A percentile compares a stretch with the other conserved stretches of the same genome.
phyloP scores from a whole-genome alignment of 1,284 basidiomycete genomes.

The Sanghuangporus baumii region DNA sequence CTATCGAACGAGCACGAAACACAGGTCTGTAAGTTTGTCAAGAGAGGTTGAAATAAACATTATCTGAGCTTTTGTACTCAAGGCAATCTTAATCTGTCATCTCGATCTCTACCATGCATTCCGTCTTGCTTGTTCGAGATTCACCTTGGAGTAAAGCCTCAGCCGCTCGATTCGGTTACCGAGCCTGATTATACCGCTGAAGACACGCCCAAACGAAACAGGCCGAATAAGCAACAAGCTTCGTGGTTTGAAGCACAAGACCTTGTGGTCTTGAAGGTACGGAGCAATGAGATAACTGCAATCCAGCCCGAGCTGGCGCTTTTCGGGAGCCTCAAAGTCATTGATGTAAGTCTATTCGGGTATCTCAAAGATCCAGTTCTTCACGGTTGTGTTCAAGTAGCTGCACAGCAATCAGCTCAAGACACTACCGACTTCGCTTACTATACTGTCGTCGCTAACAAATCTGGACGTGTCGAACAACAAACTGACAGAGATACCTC shows the following conservation, averaged over 20 bases:
- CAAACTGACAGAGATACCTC: constrained; percentile 51
- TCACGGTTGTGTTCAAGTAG: constrained; percentile 31
- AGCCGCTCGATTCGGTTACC: constrained; percentile 53
- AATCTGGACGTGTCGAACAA: constrained; percentile 69
- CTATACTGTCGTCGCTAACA: constrained; percentile 33
- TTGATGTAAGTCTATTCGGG: constrained; percentile 51
- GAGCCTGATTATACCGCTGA: constrained; percentile 50
- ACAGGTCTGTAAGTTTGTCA: constrained; percentile 50
- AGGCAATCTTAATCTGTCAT: constrained; percentile 63
- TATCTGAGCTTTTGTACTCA: constrained; percentile 21
- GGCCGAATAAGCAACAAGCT: constrained; percentile 33
- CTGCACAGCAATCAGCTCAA: constrained; percentile 66
- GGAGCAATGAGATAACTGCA: constrained; percentile 71
- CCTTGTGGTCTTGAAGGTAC: constrained; percentile 63
- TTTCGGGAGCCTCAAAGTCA: constrained; percentile 70
- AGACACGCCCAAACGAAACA: constrained; percentile 27
- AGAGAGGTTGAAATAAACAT: background rate
- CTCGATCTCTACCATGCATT: constrained; percentile 61
- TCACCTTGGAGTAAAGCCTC: constrained; percentile 66
- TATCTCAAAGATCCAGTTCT: constrained; percentile 6
- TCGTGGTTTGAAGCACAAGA: constrained; percentile 79
- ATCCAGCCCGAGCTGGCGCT: constrained; percentile 75
- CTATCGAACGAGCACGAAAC: constrained; percentile 68
- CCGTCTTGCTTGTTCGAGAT: constrained; percentile 76
- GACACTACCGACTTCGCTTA: constrained; percentile 39